Evolutionary conservation across 2,329 filamentous ascomycete genomes (phyloP), one percentile per base, ranked within the genome.

Genomic region (Phialocephala subalpina): DNA sequence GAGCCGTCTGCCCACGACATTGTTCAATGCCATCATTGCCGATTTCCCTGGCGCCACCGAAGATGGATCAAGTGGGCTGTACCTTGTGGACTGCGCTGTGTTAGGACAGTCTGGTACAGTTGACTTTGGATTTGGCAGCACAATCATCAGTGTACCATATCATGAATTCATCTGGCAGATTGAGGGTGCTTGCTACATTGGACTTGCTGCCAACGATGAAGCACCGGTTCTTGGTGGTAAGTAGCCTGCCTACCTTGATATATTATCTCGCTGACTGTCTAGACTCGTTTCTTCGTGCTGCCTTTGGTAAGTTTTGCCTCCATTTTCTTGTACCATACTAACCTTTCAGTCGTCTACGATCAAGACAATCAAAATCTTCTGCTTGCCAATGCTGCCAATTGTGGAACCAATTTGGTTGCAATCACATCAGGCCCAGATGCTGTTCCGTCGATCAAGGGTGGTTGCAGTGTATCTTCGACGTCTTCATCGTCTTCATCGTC

Each of bases 281-380:
- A n/a, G n/a, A n/a, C n/a, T n/a, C n/a, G n/a, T n/a, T n/a, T n/a
- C n/a, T n/a, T n/a, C n/a, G n/a, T n/a, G n/a, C n/a, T n/a, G n/a
- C n/a, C n/a, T n/a, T n/a, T n/a, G n/a, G n/a, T n/a, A n/a, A n/a
- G n/a, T n/a, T n/a, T n/a, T n/a, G n/a, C n/a, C n/a, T n/a, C n/a
- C n/a, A n/a, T n/a, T n/a, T n/a, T n/a, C n/a, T n/a, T n/a, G n/a
- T n/a, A n/a, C n/a, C n/a, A n/a, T n/a, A n/a, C n/a, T n/a, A n/a
- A n/a, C n/a, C n/a, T n/a, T n/a, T n/a, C n/a, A n/a, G n/a, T n/a
- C n/a, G 68, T 70, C 3, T 70, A 63, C 57, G 68, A 70, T 35
- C 66, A 68, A 60, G 68, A 70, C 53, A 70, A 70, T 47, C 7
- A 18, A 11, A 70, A 70, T 38, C 20, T 70, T 29, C 64, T 59